Conservation (phyloP, 2,329 filamentous ascomycete species). For the Trichophyton simii region DNA sequence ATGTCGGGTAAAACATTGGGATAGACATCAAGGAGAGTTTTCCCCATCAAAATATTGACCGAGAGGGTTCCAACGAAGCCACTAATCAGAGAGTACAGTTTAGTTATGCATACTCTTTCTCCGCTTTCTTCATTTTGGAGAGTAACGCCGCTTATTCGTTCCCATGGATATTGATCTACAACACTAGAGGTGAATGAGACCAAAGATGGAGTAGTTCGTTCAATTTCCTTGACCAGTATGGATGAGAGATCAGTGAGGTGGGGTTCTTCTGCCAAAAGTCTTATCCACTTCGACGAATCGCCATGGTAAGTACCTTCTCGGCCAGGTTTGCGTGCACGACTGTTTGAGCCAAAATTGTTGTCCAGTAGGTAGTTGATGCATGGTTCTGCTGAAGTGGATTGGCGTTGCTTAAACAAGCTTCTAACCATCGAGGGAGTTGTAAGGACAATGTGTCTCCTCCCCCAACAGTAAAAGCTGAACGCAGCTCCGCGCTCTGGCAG, state of each 20-base stretch:
- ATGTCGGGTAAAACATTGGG: constrained; percentile 44
- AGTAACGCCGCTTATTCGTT: constrained; percentile 39
- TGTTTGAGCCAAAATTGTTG: constrained; percentile 34
- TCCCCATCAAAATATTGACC: constrained; percentile 40
- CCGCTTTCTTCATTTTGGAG: constrained; percentile 29
- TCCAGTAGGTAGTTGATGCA: constrained; percentile 26
- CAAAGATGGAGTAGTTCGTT: constrained; percentile 41
- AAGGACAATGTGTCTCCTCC: constrained; percentile 40
- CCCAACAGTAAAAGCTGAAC: constrained; percentile 39
- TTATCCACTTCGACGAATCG: constrained; percentile 27
- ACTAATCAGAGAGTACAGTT: constrained; percentile 41
- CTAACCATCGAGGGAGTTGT: constrained; percentile 37
- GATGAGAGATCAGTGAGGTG: constrained; percentile 33
- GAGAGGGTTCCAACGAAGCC: constrained; percentile 41
- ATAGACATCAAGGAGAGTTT: constrained; percentile 40
- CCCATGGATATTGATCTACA: constrained; percentile 52
- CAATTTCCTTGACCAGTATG: constrained; percentile 27
- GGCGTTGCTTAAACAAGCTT: constrained; percentile 25
- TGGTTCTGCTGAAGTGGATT: constrained; percentile 18
- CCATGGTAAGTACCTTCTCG: constrained; percentile 20
- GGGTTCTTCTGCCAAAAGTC: constrained; percentile 36
- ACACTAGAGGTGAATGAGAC: constrained; percentile 47
- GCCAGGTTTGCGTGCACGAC: constrained; percentile 25
- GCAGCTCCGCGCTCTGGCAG: constrained; percentile 26
- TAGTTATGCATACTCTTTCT: constrained; percentile 38